Evolutionary conservation across 129 eudicot species (phyloP).

Genomic region (Ambrosia trifida): DNA sequence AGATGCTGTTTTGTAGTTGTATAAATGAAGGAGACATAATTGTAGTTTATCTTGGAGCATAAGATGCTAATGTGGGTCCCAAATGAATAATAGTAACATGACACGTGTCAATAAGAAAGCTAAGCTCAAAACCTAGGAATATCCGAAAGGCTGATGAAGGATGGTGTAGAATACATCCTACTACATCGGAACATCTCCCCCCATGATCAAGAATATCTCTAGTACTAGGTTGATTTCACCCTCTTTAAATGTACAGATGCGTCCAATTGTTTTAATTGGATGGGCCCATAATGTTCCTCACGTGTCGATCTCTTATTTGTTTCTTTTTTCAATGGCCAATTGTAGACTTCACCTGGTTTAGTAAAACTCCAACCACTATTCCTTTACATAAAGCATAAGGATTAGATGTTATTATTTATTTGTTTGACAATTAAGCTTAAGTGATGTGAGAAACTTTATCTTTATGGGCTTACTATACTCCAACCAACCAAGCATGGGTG

Average conservation of each 20-base stretch:
- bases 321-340: slow-evolving; percentile 15
- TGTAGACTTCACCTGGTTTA: not conserved
- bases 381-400: slow-evolving; percentile 18
- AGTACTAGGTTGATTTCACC: slow-evolving; percentile 31
- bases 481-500: too few relatives aligned
- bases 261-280: slow-evolving; percentile 20
- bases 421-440: not conserved
- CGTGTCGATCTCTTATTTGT: slow-evolving; percentile 17
- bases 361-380: not conserved
- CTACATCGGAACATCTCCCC: slow-evolving; percentile 31
- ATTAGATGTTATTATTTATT: not conserved
- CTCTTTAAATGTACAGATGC: slow-evolving; percentile 19
- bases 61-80: slow-evolving; percentile 22
- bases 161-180: slow-evolving; percentile 21
- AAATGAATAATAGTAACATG: slow-evolving; percentile 19
- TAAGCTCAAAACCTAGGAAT: slow-evolving; percentile 17
- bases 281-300: slow-evolving; percentile 28
- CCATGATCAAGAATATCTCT: slow-evolving; percentile 24
- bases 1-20: slow-evolving; percentile 14
- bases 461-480: not conserved
- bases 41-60: slow-evolving; percentile 29
- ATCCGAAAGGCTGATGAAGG: slow-evolving; percentile 10
- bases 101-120: slow-evolving; percentile 24
- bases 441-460: not conserved
- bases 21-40: slow-evolving; percentile 20